Percentiles rank a stretch among this genome's conserved stretches.
Evolutionary conservation across 345 rosid genomes (phyloP).

Genomic region (Physaria fendleri): DNA sequence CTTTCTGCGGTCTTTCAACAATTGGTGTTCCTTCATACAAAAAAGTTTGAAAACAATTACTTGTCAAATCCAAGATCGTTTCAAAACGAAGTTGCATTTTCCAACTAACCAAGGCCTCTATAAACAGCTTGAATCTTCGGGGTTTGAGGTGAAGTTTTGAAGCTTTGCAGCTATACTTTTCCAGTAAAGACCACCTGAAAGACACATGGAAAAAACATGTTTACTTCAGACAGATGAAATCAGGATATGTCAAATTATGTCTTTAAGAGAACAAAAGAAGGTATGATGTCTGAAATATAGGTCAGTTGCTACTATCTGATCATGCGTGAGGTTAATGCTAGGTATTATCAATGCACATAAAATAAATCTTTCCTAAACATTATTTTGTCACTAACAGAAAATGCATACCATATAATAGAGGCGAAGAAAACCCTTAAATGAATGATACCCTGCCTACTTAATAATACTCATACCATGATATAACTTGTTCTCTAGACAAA

Average conservation of each 20-base stretch:
- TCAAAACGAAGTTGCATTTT: constrained; percentile 9
- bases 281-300: not conserved
- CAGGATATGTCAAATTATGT: not conserved
- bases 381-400: not conserved
- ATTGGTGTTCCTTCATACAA: constrained; percentile 83
- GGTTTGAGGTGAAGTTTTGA: constrained; percentile 98
- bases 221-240: not conserved
- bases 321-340: not conserved
- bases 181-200: constrained; percentile 97
- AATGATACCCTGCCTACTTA: not conserved
- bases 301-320: constrained; percentile 8
- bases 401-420: not conserved
- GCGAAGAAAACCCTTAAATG: not conserved
- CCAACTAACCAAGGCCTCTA: constrained; percentile 92
- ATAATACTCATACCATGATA: constrained; percentile 6
- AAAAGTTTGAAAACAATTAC: constrained; percentile 15
- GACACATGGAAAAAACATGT: constrained; percentile 5
- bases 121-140: constrained; percentile 83
- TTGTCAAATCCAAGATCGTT: constrained; percentile 14
- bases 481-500: constrained; percentile 9
- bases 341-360: not conserved
- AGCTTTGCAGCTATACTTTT: constrained; percentile 96
- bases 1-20: constrained; percentile 88
- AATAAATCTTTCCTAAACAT: not conserved
- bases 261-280: not conserved